Percentiles rank a stretch among this genome's conserved stretches.
Evolutionary conservation across 2,329 filamentous ascomycete genomes (phyloP).

Genomic region (Talaromyces islandicus): DNA sequence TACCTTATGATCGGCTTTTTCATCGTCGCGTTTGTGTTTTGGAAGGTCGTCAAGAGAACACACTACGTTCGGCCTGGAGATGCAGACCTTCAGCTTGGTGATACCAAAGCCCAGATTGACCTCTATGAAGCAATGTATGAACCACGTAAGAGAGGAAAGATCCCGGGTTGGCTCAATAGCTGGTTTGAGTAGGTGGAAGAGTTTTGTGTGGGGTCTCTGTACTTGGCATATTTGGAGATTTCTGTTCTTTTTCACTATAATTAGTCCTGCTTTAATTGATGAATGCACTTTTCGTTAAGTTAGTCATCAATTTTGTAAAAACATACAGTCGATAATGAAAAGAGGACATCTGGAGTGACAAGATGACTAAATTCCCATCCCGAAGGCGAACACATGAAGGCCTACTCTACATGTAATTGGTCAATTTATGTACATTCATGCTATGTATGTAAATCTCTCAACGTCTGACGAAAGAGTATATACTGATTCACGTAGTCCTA

Average conservation of each 20-base stretch:
- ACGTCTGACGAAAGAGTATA: too few relatives aligned
- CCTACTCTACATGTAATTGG: not conserved
- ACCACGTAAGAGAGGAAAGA: slow-evolving; percentile 15
- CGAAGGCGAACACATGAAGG: not conserved
- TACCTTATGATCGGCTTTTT: slow-evolving; percentile 71
- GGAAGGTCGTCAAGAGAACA: slow-evolving; percentile 53
- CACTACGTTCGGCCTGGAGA: slow-evolving; percentile 50
- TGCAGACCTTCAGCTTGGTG: slow-evolving; percentile 64
- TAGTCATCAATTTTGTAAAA: not conserved
- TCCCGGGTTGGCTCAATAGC: slow-evolving; percentile 15
- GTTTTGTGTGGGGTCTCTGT: not conserved
- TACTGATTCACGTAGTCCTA: not conserved
- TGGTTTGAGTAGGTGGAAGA: slow-evolving; percentile 14
- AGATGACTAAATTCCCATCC: not conserved
- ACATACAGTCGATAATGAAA: not conserved
- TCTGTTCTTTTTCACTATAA: not conserved
- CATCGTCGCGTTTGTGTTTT: slow-evolving; percentile 59
- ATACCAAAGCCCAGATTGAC: slow-evolving; percentile 25
- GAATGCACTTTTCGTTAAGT: not conserved
- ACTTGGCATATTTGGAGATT: not conserved
- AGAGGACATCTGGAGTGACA: not conserved
- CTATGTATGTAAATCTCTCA: too few relatives aligned
- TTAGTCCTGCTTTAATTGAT: not conserved
- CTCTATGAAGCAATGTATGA: slow-evolving; percentile 11
- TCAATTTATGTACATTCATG: not conserved